Percentiles rank a stretch among this genome's conserved stretches.
phyloP scores from a whole-genome alignment of 805 yeast species.

The Ogataea trehalophila region DNA sequence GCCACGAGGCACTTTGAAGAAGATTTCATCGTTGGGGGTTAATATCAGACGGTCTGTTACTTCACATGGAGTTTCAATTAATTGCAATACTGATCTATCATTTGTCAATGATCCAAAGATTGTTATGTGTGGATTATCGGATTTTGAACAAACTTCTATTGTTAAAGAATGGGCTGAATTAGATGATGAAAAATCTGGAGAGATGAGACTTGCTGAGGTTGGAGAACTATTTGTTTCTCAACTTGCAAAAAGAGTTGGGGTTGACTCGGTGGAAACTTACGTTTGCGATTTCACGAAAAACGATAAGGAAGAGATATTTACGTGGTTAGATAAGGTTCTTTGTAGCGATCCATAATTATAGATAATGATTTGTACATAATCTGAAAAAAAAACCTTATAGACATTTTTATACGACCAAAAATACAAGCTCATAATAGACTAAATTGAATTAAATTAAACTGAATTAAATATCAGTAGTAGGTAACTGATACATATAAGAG shows the following conservation, averaged over 20 bases:
- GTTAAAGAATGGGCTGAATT: constrained; percentile 19
- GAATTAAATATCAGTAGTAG: no score
- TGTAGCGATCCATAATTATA: no score
- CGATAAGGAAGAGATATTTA: constrained; percentile 1
- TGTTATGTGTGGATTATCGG: constrained; percentile 82
- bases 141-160: constrained; percentile 53
- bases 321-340: constrained; percentile 4
- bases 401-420: no score
- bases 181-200: constrained; percentile 12
- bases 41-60: constrained; percentile 81
- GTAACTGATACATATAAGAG: no score
- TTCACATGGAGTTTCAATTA: constrained; percentile 85
- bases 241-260: constrained; percentile 36
- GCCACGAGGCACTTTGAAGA: constrained; percentile 33
- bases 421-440: no score
- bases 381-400: no score
- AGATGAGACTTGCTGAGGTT: constrained; percentile 27
- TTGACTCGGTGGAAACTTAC: constrained; percentile 7
- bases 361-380: no score
- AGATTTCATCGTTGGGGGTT: constrained; percentile 87
- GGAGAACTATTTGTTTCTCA: constrained; percentile 41
- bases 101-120: constrained; percentile 57
- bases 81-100: constrained; percentile 66
- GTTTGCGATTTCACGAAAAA: background rate
- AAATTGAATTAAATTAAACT: no score